phyloP scores from a whole-genome alignment of 352 stramenopile genomes.

The Pythium graminicola region DNA sequence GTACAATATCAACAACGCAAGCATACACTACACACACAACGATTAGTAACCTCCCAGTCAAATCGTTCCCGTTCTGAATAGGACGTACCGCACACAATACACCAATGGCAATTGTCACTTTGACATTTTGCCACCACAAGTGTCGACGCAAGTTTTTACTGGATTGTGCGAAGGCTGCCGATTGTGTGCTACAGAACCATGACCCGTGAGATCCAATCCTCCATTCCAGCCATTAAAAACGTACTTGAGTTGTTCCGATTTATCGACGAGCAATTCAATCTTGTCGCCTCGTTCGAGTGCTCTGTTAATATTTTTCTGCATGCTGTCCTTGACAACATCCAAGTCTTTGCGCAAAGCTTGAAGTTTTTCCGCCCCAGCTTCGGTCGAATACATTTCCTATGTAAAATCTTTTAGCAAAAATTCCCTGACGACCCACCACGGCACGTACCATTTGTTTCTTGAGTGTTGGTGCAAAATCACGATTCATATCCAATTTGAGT shows the following conservation, averaged over 20 bases:
- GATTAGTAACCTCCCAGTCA: conserved; percentile 27
- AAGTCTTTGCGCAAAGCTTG: conserved; percentile 77
- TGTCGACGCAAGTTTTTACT: conserved; percentile 72
- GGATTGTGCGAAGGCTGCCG: conserved; percentile 75
- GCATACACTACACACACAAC: conserved; percentile 33
- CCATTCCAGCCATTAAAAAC: not conserved
- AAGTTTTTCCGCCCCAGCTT: conserved; percentile 66
- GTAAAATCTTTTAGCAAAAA: no score
- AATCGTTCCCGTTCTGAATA: not conserved
- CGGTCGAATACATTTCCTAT: conserved; percentile 72
- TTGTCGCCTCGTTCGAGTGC: conserved; percentile 82
- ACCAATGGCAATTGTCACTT: conserved; percentile 79
- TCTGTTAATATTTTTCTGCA: conserved; percentile 83
- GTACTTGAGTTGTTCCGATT: conserved; percentile 82
- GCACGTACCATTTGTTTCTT: conserved; percentile 76
- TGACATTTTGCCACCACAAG: conserved; percentile 84
- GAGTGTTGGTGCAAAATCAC: conserved; percentile 72
- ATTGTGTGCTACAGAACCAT: conserved; percentile 50
- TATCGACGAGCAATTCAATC: conserved; percentile 83
- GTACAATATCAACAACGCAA: conserved; percentile 22
- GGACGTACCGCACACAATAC: conserved; percentile 55
- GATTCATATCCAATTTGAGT: conserved; percentile 83
- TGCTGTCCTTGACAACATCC: conserved; percentile 68
- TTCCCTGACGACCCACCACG: no score
- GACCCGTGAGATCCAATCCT: not conserved